Evolutionary conservation across 306 rosid genomes (phyloP), one percentile per base, ranked within the genome.

Genomic region (Castanea mollissima): DNA sequence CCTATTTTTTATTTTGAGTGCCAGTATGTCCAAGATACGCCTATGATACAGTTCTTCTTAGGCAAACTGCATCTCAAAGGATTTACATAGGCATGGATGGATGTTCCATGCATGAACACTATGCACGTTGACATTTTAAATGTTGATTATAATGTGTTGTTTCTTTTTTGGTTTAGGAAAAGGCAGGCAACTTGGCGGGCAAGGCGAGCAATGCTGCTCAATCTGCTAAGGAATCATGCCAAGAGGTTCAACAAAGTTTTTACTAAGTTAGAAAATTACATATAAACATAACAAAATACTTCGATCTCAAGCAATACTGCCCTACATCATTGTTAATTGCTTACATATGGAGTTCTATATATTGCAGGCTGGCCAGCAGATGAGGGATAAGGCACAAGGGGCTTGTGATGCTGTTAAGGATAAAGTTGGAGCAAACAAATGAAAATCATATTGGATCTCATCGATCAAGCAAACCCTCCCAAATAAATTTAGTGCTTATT

Each of bases 321-420:
- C 6, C 41, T 41, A 29, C 23, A 5, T 59, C 16, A 18, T 56
- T 35, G 32, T 12, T 20, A 14, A 19, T 5, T 27, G 35, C n/a
- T 56, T 31, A 35, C 7, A 63, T 23, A 38, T 38, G 55, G n/a
- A 11, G 14, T 76, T 49, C 11, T 41, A 38, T 38, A 2, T n/a
- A 2, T 34, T 83, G 77, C 75, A 89, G 91, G 82, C 78, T 74
- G 84, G 87, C 20, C 64, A 82, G 76, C 88, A 90, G 5, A n/a
- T 79, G 80, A 29, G 69, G 71, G 46, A 62, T 2, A 83, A 69
- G 78, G 80, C 83, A 44, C 80, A 83, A 41, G 83, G 49, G 18
- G 86, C 86, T 38, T 55, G 63, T 60, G 80, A 79, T n/a, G 64
- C 83, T 11, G 64, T 27, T 16, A 79, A 63, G 80, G 34, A 35